Conservation (phyloP, 495 filamentous ascomycete genomes). For the Neurospora sp. region DNA sequence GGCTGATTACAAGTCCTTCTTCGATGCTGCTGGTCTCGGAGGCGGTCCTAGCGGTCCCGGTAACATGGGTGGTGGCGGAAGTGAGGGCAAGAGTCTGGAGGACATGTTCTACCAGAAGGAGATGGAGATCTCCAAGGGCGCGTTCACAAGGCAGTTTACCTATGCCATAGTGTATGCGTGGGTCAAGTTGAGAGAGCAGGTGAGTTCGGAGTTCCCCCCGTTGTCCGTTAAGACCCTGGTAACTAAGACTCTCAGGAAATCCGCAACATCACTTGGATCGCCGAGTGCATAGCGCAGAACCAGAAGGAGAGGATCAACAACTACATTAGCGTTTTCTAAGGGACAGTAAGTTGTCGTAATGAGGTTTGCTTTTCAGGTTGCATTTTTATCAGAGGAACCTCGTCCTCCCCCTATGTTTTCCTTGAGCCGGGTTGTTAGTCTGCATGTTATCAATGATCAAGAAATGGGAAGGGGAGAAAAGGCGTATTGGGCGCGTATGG, state of each 20-base stretch:
- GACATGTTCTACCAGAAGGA: slow-evolving; percentile 99
- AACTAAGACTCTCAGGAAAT: slow-evolving; percentile 64
- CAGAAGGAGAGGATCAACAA: slow-evolving; percentile 98
- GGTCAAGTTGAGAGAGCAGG: slow-evolving; percentile 97
- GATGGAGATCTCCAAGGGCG: slow-evolving; percentile 92
- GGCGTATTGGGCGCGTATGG: background rate
- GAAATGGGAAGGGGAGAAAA: background rate
- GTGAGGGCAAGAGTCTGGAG: slow-evolving; percentile 83
- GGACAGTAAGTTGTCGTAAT: background rate
- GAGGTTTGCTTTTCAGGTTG: slow-evolving; percentile 3
- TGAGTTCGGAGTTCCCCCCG: slow-evolving; percentile 31
- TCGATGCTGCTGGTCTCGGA: slow-evolving; percentile 81
- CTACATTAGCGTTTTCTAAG: slow-evolving; percentile 89
- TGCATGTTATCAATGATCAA: background rate
- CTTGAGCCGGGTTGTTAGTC: background rate
- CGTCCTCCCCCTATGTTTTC: background rate
- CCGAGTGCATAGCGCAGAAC: slow-evolving; percentile 98
- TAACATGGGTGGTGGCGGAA: slow-evolving; percentile 68
- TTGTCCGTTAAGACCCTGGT: background rate
- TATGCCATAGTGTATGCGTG: slow-evolving; percentile 93
- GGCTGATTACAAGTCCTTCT: slow-evolving; percentile 84
- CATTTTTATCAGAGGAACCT: slow-evolving; percentile 6
- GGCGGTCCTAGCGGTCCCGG: slow-evolving; percentile 63
- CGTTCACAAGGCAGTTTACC: slow-evolving; percentile 95
- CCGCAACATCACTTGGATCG: slow-evolving; percentile 98